Conservation (phyloP, 768 basidiomycete species). For the Amyloporia xantha region DNA sequence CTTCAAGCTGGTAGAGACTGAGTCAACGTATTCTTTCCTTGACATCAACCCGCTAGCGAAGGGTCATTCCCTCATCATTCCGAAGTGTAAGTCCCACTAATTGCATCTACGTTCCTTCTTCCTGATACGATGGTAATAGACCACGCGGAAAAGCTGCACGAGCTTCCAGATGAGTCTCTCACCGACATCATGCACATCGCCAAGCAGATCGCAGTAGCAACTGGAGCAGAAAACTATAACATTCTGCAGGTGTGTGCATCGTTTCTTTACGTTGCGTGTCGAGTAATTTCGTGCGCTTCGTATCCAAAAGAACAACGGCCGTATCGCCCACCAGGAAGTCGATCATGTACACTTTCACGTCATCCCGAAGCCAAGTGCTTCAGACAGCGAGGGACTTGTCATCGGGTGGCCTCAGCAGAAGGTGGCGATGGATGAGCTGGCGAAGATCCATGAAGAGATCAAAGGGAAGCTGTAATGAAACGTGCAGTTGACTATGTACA, state of each 20-base stretch:
- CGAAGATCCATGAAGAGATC: slow-evolving; percentile 51
- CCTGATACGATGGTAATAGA: slow-evolving; percentile 36
- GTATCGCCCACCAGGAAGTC: slow-evolving; percentile 52
- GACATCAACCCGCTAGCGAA: slow-evolving; percentile 88
- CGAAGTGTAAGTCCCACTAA: slow-evolving; percentile 59
- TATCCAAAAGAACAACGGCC: slow-evolving; percentile 55
- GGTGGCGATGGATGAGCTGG: slow-evolving; percentile 57
- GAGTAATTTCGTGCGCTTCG: background rate
- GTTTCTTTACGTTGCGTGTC: no score
- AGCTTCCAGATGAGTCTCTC: slow-evolving; percentile 83
- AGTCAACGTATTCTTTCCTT: slow-evolving; percentile 77
- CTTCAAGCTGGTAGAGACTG: slow-evolving; percentile 77
- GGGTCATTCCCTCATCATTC: slow-evolving; percentile 89
- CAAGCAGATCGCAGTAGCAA: slow-evolving; percentile 81
- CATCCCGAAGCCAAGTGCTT: slow-evolving; percentile 77
- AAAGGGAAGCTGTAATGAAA: slow-evolving; percentile 41
- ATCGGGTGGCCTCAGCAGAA: slow-evolving; percentile 72
- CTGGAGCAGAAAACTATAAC: slow-evolving; percentile 77
- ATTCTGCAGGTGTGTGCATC: slow-evolving; percentile 53
- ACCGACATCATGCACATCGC: slow-evolving; percentile 70
- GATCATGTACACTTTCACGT: slow-evolving; percentile 92
- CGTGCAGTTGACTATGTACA: no score
- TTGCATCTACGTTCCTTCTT: background rate
- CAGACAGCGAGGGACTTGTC: slow-evolving; percentile 65
- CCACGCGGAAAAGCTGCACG: slow-evolving; percentile 80